Evolutionary conservation across 495 filamentous ascomycete genomes (phyloP).

Genomic region (Paragyromitra xinjiangensis): DNA sequence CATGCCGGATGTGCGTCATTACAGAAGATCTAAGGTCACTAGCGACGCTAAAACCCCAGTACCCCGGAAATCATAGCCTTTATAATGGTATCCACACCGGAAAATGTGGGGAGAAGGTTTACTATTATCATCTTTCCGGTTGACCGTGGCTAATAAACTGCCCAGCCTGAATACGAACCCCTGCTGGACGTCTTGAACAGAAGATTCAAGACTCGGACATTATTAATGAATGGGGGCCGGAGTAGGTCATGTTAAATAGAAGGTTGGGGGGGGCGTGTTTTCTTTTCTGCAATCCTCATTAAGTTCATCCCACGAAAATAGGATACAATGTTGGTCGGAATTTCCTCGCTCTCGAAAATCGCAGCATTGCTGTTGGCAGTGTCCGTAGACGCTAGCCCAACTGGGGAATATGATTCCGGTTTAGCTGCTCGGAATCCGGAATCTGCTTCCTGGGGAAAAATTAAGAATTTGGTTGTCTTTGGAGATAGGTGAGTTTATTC

Average conservation of each 20-base stretch:
- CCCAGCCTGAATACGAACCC: constrained; percentile 37
- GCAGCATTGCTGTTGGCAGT: constrained; percentile 18
- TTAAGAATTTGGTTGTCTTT: constrained; percentile 68
- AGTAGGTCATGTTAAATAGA: not conserved
- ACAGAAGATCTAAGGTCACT: not conserved
- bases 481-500: constrained; percentile 65
- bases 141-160: constrained; percentile 35
- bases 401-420: not conserved
- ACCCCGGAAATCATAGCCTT: constrained; percentile 14
- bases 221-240: not conserved
- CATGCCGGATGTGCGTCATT: not conserved
- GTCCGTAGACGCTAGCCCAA: constrained; percentile 20
- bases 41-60: not conserved
- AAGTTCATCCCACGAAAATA: not conserved
- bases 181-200: not conserved
- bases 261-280: not conserved
- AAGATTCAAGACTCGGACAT: not conserved
- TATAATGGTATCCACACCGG: not conserved
- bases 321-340: constrained; percentile 31
- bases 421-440: constrained; percentile 6
- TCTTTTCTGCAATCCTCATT: not conserved
- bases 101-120: not conserved
- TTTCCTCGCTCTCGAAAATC: constrained; percentile 16
- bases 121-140: not conserved
- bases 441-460: constrained; percentile 52